Evolutionary conservation across 768 basidiomycete species (phyloP).

Genomic region (Kwoniella sp.): DNA sequence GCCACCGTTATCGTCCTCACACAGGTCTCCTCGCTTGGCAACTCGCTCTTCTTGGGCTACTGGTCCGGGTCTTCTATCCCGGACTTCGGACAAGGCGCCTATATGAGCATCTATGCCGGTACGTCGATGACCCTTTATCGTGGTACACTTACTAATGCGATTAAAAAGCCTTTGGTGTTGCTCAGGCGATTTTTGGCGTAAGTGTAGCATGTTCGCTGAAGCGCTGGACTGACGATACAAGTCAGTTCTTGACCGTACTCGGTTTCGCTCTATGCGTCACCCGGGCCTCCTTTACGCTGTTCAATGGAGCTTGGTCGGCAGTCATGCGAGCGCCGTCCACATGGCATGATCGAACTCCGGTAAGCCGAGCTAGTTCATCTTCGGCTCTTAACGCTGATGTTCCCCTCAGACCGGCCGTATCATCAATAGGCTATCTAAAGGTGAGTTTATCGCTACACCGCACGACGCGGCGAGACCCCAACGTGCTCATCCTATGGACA

Average conservation of each 20-base stretch:
- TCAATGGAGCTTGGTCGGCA: slow-evolving; percentile 57
- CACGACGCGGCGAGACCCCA: neutral
- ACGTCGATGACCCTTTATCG: no score
- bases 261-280: slow-evolving; percentile 43
- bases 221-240: neutral
- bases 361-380: slow-evolving; percentile 3
- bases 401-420: slow-evolving; percentile 33
- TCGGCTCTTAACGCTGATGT: neutral
- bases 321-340: slow-evolving; percentile 62
- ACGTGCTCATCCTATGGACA: neutral
- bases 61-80: slow-evolving; percentile 62
- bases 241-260: slow-evolving; percentile 24
- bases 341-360: slow-evolving; percentile 66
- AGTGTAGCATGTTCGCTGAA: neutral
- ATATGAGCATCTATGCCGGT: slow-evolving; percentile 61
- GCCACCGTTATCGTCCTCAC: slow-evolving; percentile 53
- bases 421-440: slow-evolving; percentile 37
- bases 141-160: no score
- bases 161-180: slow-evolving; percentile 32
- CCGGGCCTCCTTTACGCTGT: slow-evolving; percentile 54
- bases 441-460: neutral
- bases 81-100: slow-evolving; percentile 61
- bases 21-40: slow-evolving; percentile 60
- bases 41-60: slow-evolving; percentile 66
- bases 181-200: slow-evolving; percentile 18